Percentiles rank a stretch among this genome's conserved stretches.
Conservation (phyloP, 768 basidiomycete genomes). For the Serendipita vermifera region DNA sequence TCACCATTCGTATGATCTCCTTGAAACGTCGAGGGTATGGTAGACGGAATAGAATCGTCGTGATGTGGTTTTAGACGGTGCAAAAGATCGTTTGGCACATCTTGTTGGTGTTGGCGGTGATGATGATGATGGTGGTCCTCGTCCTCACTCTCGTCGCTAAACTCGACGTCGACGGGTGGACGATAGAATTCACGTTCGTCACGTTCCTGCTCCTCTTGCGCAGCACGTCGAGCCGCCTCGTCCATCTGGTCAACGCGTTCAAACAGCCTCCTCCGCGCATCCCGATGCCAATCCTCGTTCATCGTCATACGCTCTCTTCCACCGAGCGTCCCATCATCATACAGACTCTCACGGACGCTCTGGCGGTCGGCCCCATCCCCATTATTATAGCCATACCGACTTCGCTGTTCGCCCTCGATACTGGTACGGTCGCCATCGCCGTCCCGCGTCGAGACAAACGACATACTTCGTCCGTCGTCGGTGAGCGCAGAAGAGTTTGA, state of each 20-base stretch:
- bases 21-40: neutral
- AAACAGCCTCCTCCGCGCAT: neutral
- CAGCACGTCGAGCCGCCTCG: constrained; percentile 39
- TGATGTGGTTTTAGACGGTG: neutral
- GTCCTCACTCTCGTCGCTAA: constrained; percentile 70
- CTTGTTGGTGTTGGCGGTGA: constrained; percentile 36
- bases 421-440: constrained; percentile 24
- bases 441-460: constrained; percentile 57
- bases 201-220: constrained; percentile 27
- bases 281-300: constrained; percentile 8
- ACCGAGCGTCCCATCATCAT: neutral
- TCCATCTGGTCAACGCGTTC: constrained; percentile 33
- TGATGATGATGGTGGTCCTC: constrained; percentile 37
- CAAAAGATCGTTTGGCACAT: constrained; percentile 15
- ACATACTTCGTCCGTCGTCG: constrained; percentile 50
- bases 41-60: constrained; percentile 7
- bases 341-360: constrained; percentile 11
- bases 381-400: neutral
- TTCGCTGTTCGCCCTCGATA: neutral
- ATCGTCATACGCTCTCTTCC: constrained; percentile 9
- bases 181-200: constrained; percentile 15
- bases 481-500: constrained; percentile 21
- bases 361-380: constrained; percentile 12
- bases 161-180: constrained; percentile 36
- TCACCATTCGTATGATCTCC: neutral